Evolutionary conservation across 2,329 filamentous ascomycete genomes (phyloP).

Genomic region (Epichloe bromicola): DNA sequence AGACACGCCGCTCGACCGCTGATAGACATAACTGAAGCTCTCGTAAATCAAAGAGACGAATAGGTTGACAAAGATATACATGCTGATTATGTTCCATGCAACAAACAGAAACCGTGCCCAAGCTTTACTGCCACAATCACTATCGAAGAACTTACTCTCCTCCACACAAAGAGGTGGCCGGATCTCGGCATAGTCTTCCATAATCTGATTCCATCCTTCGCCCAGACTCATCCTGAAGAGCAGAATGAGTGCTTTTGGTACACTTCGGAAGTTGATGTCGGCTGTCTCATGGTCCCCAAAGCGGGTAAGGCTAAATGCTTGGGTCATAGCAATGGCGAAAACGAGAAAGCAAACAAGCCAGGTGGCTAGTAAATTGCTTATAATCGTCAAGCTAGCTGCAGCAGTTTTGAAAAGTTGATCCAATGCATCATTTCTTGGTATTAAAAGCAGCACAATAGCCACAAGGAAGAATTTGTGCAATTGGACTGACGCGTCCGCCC

Average conservation of each 20-base stretch:
- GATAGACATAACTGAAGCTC: conserved; percentile 98
- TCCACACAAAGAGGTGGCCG: conserved; percentile 70
- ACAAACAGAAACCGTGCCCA: conserved; percentile 91
- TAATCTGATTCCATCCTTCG: conserved; percentile 91
- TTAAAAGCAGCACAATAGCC: conserved; percentile 75
- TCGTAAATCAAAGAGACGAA: conserved; percentile 99
- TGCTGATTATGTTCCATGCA: conserved; percentile 97
- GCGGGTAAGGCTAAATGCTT: conserved; percentile 87
- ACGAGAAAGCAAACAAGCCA: conserved; percentile 97
- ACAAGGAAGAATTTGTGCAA: conserved; percentile 92
- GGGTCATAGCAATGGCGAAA: conserved; percentile 90
- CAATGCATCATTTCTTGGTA: conserved; percentile 89
- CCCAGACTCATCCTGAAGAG: conserved; percentile 88
- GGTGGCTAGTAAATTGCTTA: conserved; percentile 83
- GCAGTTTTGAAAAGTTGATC: conserved; percentile 99
- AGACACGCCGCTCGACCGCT: conserved; percentile 84
- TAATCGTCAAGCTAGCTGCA: conserved; percentile 80
- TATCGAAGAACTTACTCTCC: conserved; percentile 59
- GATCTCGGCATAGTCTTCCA: conserved; percentile 87
- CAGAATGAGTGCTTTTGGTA: conserved; percentile 85
- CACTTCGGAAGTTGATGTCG: conserved; percentile 85
- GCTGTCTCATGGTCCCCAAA: conserved; percentile 61
- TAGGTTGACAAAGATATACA: conserved; percentile 98
- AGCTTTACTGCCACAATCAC: conserved; percentile 80
- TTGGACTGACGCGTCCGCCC: conserved; percentile 54